phyloP scores from a whole-genome alignment of 371 early-diverging fungal species.

The Mortierella sp. region DNA sequence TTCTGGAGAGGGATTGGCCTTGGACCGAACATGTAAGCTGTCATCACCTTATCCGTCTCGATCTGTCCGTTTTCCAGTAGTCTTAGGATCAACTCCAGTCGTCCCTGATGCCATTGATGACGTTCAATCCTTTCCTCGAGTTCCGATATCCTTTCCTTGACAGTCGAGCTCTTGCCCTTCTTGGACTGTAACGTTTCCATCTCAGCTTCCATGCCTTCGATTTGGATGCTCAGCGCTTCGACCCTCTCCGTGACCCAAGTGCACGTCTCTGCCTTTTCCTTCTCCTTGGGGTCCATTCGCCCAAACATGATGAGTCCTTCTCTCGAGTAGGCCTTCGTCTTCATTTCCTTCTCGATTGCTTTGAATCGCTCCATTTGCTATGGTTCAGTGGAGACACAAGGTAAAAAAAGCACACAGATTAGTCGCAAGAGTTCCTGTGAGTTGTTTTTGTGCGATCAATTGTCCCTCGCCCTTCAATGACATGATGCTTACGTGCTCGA shows the following conservation, averaged over 20 bases:
- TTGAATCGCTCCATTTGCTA: conserved; percentile 98
- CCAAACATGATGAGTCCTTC: conserved; percentile 87
- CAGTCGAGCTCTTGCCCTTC: conserved; percentile 78
- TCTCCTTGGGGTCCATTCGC: conserved; percentile 92
- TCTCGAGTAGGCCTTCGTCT: conserved; percentile 96
- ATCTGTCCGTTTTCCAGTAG: conserved; percentile 92
- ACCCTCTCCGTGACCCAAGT: conserved; percentile 85
- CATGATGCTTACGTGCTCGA: conserved; percentile 73
- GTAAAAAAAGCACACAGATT: not conserved
- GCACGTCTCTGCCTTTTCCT: conserved; percentile 84
- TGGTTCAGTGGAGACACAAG: not conserved
- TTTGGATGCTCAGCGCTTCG: conserved; percentile 85
- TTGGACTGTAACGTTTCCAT: conserved; percentile 84
- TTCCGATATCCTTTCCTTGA: conserved; percentile 76
- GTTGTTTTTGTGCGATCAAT: no score
- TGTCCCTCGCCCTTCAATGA: no score
- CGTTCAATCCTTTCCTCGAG: conserved; percentile 81
- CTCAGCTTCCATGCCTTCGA: conserved; percentile 91
- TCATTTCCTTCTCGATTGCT: conserved; percentile 96
- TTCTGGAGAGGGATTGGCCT: no score
- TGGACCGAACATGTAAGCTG: no score
- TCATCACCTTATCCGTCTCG: conserved; percentile 74
- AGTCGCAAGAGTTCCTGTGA: no score
- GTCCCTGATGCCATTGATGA: conserved; percentile 88
- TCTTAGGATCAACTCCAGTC: conserved; percentile 89